Percentiles rank a stretch among this genome's conserved stretches.
Evolutionary conservation across 2,329 filamentous ascomycete species (phyloP).

Genomic region (Epichloe festucae): DNA sequence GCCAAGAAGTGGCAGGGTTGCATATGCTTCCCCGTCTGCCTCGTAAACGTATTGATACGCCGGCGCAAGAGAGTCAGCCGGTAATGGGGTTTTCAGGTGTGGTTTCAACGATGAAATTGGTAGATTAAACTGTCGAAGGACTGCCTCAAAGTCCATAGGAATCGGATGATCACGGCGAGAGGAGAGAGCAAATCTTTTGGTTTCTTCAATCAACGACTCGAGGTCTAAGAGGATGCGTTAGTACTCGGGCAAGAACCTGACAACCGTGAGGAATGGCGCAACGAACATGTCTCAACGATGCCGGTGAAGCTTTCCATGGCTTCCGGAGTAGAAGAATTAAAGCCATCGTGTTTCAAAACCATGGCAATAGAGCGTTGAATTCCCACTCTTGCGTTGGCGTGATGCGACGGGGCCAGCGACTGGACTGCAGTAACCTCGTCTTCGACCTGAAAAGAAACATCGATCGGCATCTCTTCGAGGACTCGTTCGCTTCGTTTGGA

Average conservation of each 20-base stretch:
- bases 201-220: constrained; percentile 32
- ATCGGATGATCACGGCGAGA: constrained; percentile 40
- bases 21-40: constrained; percentile 26
- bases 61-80: constrained; percentile 24
- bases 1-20: constrained; percentile 33
- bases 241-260: neutral
- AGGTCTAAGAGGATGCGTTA: constrained; percentile 29
- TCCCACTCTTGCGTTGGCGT: constrained; percentile 21
- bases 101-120: constrained; percentile 37
- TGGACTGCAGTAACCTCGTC: constrained; percentile 10
- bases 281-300: constrained; percentile 44
- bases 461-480: neutral
- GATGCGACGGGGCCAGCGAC: constrained; percentile 16
- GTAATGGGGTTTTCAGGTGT: constrained; percentile 41
- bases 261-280: neutral
- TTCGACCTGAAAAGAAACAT: neutral
- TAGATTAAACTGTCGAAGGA: constrained; percentile 38
- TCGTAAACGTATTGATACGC: constrained; percentile 25
- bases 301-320: constrained; percentile 46
- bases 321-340: constrained; percentile 38
- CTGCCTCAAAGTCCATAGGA: constrained; percentile 44
- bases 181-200: constrained; percentile 34
- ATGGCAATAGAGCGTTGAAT: constrained; percentile 44
- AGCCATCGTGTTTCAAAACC: constrained; percentile 44
- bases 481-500: neutral